Base-by-base conservation (phyloP, 371 early-diverging fungal genomes). In the Cokeromyces recurvatus region DNA sequence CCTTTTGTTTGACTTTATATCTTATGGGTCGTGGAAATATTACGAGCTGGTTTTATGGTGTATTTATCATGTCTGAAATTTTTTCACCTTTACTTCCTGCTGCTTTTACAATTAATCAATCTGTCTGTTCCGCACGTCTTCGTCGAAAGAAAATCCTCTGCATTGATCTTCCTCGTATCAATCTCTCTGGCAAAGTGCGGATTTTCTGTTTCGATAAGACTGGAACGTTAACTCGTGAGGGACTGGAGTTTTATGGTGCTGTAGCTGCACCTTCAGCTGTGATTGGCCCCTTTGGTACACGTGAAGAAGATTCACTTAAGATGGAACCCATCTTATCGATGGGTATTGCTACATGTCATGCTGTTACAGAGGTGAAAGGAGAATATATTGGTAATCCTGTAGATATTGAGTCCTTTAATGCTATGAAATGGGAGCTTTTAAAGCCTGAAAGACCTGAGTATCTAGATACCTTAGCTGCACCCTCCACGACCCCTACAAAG, bases 141-240 rank as follows among this genome's bases (percentile, higher is more conserved):
- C 66, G 76, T n/a, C 51, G 64, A 31, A 70, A 77, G 45, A 64
- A 78, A 6, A 81, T 87, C 43, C 68, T 79, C 41, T 87, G 87
- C 51, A 80, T 87, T 37, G 86, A 89, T 55, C 66, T 85, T 19
- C 78, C 74, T 40, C 74, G 95, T 47, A 91, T 95, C 53, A 85
- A 87, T 38, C 71, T 82, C 57, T 87, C 91, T 7, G 95, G 94
- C 25, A 91, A 89, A 60, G 82, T 92, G 23, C 82, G 87, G 55
- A 79, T 93, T 25, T 87, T 90, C 42, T 90, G 89, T 55, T 95
- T 92, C 55, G 95, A 95, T 63, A 94, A 95, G 74, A 90, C 92
- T 6, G 78, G 79, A 46, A 91, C 90, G 4, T 55, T 90, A 14
- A 91, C 91, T 1, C 80, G 86, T 46, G 86, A 84, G 45, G 81